Base-by-base conservation (phyloP, 2,329 filamentous ascomycete species). In the Colletotrichum sp. region DNA sequence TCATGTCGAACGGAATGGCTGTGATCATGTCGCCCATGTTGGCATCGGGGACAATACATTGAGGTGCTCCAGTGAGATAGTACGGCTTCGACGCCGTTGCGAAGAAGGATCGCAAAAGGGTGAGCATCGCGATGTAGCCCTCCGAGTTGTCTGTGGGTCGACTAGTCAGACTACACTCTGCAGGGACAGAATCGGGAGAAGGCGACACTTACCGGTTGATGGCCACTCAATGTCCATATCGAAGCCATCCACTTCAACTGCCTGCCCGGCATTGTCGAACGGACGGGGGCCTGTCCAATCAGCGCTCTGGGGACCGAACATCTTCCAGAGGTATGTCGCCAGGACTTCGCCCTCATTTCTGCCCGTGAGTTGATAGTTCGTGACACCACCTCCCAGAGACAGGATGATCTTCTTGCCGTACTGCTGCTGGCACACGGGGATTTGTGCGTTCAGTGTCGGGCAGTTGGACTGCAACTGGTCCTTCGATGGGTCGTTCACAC, bases 1-100 rank as follows among this genome's bases (percentile, higher is more conserved):
- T 77, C 62, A 81, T 80, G 74, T 87, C 85, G 72, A 86, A 87
- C 51, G 78, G 72, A 51, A 82, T 79, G 21, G 77, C 66, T 43
- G 80, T 74, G 70, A 88, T 82, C 72, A 87, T 86, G 24, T 78
- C 77, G 72, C 81, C 80, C 86, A 87, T 87, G 78, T 84, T 81
- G 76, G 78, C 54, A 65, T 81, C 72, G 5, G 69, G 65, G 24
- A 83, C 80, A 16, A 85, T 83, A 78, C 86, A 87, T 76, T 87
- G 84, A n/a, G 86, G 86, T 8, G 85, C 84, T 6, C 82, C 85
- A 0, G 84, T 83, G 75, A 90, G 86, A 76, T 87, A 85, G 75
- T 86, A 87, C 21, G 31, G 66, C 62, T 76, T 76, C 33, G 58
- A 51, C 3, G 64, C 77, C 2, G 76, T 72, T 24, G 70, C 62